A percentile compares a stretch with the other conserved stretches of the same genome.
phyloP scores from a whole-genome alignment of 352 stramenopile genomes.

The Phytopythium mirpurense region DNA sequence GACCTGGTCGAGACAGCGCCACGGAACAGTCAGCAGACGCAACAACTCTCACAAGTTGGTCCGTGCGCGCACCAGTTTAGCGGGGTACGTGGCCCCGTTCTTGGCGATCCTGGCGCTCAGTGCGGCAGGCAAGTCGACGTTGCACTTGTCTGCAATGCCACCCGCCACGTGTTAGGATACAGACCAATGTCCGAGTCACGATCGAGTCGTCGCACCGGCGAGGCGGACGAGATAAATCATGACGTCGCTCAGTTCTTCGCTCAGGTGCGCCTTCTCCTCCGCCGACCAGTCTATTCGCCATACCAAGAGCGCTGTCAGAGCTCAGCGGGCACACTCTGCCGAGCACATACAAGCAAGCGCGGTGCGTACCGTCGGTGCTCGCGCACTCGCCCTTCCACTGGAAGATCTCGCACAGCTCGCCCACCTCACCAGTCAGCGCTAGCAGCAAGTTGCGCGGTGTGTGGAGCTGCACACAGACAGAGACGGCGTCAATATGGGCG shows the following conservation, averaged over 20 bases:
- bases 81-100: constrained; percentile 67
- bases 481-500: neutral
- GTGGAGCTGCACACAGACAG: constrained; percentile 12
- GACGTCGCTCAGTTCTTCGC: constrained; percentile 93
- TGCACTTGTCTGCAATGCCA: constrained; percentile 46
- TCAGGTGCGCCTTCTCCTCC: constrained; percentile 78
- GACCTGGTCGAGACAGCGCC: constrained; percentile 19
- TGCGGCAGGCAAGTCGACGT: constrained; percentile 71
- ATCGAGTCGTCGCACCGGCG: no score
- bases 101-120: constrained; percentile 87
- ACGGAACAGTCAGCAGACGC: constrained; percentile 1
- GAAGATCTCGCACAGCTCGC: constrained; percentile 84
- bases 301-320: no score
- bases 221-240: constrained; percentile 91
- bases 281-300: constrained; percentile 47
- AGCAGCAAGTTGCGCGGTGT: constrained; percentile 88
- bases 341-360: no score
- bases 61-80: neutral
- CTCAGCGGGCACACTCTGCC: no score
- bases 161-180: neutral
- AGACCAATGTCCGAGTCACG: neutral
- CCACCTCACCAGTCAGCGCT: constrained; percentile 90
- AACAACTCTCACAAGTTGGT: no score
- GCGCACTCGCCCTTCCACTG: constrained; percentile 92
- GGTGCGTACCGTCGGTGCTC: neutral